Evolutionary conservation across 495 filamentous ascomycete genomes (phyloP).

Genomic region (Aspergillus affinis): DNA sequence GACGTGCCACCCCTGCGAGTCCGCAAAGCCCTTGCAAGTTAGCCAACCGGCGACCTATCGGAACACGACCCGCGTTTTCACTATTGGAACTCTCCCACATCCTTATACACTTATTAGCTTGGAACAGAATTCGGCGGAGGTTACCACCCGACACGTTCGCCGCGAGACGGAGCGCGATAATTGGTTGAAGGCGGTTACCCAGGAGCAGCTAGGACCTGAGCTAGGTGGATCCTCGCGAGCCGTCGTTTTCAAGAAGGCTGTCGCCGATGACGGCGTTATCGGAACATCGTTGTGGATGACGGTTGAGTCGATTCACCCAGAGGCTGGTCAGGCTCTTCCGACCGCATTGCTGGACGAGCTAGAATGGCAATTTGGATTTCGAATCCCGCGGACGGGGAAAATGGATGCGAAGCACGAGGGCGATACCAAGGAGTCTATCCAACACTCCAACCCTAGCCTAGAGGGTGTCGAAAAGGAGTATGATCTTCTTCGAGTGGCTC

Average conservation of each 20-base stretch:
- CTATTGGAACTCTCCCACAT: conserved; percentile 85
- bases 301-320: conserved; percentile 59
- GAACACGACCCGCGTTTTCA: conserved; percentile 66
- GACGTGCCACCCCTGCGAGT: conserved; percentile 71
- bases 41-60: conserved; percentile 56
- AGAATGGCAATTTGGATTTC: conserved; percentile 90
- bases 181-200: conserved; percentile 76
- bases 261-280: conserved; percentile 62
- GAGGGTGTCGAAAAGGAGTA: conserved; percentile 55
- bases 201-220: conserved; percentile 60
- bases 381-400: conserved; percentile 58
- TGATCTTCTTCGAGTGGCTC: conserved; percentile 60
- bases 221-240: conserved; percentile 62
- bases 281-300: conserved; percentile 76
- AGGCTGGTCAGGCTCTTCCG: conserved; percentile 42
- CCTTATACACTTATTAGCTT: conserved; percentile 79
- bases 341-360: conserved; percentile 56
- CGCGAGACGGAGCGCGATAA: conserved; percentile 72
- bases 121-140: conserved; percentile 46
- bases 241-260: conserved; percentile 75
- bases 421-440: conserved; percentile 40
- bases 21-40: conserved; percentile 53
- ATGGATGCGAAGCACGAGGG: conserved; percentile 54
- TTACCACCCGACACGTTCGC: conserved; percentile 69
- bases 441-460: conserved; percentile 44